Conservation (phyloP, 345 rosid species). For the Eucalyptus caleyi region DNA sequence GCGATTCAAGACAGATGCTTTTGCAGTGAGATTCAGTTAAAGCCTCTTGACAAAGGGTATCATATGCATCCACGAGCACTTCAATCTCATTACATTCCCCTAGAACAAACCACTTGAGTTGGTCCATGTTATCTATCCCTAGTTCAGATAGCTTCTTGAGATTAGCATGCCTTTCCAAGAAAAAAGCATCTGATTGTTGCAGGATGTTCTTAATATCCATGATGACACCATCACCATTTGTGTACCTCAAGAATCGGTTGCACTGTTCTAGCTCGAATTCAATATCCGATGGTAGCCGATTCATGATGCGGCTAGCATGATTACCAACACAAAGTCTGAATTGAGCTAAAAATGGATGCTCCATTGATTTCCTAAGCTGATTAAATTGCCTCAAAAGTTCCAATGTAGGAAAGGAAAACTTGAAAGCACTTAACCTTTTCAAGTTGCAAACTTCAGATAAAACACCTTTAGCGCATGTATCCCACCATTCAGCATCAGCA, state of each 20-base stretch:
- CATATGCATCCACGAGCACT: background rate
- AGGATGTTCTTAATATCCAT: background rate
- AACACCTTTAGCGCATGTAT: background rate
- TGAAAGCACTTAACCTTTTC: background rate
- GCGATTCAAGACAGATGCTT: background rate
- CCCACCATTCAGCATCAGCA: background rate
- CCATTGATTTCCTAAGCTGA: background rate
- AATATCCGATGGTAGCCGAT: slow-evolving; percentile 3
- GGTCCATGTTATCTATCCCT: background rate
- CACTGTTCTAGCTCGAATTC: background rate
- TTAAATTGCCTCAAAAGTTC: background rate
- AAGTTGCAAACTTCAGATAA: background rate
- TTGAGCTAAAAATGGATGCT: background rate
- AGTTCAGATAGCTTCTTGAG: background rate
- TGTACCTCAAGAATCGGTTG: slow-evolving; percentile 4
- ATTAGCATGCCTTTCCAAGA: slow-evolving; percentile 5
- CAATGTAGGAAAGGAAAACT: background rate
- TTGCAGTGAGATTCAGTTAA: background rate
- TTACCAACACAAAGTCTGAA: slow-evolving; percentile 8
- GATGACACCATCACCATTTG: slow-evolving; percentile 1
- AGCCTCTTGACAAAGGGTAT: background rate
- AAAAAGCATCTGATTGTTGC: background rate
- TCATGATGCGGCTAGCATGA: slow-evolving; percentile 3
- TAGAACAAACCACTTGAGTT: slow-evolving; percentile 6
- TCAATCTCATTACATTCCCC: slow-evolving; percentile 11